phyloP scores from a whole-genome alignment of 2,329 filamentous ascomycete genomes.

The Fusarium praegraminearum region DNA sequence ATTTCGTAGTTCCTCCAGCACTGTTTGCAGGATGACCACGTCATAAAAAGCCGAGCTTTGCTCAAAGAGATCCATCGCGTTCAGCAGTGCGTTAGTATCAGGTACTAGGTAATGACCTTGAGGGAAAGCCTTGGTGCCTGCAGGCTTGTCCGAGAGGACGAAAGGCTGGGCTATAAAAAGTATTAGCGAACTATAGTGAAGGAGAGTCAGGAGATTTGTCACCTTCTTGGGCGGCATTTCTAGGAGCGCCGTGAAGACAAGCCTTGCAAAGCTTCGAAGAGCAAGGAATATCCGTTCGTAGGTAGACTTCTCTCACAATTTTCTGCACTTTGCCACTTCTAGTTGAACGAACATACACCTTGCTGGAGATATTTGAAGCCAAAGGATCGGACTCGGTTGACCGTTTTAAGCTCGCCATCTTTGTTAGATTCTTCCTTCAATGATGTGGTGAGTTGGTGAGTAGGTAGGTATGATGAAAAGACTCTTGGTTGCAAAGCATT shows the following conservation, averaged over 20 bases:
- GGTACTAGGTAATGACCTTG: constrained; percentile 94
- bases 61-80: constrained; percentile 97
- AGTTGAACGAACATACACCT: constrained; percentile 94
- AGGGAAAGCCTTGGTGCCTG: constrained; percentile 83
- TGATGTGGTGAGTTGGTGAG: constrained; percentile 16
- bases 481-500: constrained; percentile 38
- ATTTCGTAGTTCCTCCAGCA: constrained; percentile 95
- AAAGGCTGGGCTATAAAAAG: constrained; percentile 75
- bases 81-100: constrained; percentile 95
- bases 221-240: constrained; percentile 84
- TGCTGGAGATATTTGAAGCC: constrained; percentile 87
- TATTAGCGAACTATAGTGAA: constrained; percentile 17
- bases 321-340: constrained; percentile 98
- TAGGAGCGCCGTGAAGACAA: constrained; percentile 80
- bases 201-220: constrained; percentile 43
- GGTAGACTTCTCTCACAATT: constrained; percentile 95
- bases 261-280: constrained; percentile 87
- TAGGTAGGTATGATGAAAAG: constrained; percentile 39
- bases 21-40: constrained; percentile 95
- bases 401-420: constrained; percentile 75
- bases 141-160: constrained; percentile 88
- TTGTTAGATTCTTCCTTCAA: constrained; percentile 28
- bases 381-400: constrained; percentile 64
- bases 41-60: constrained; percentile 92
- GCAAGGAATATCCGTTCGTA: constrained; percentile 96